Base-by-base conservation (phyloP, 2,329 filamentous ascomycete genomes). In the Neofusicoccum laricinum region DNA sequence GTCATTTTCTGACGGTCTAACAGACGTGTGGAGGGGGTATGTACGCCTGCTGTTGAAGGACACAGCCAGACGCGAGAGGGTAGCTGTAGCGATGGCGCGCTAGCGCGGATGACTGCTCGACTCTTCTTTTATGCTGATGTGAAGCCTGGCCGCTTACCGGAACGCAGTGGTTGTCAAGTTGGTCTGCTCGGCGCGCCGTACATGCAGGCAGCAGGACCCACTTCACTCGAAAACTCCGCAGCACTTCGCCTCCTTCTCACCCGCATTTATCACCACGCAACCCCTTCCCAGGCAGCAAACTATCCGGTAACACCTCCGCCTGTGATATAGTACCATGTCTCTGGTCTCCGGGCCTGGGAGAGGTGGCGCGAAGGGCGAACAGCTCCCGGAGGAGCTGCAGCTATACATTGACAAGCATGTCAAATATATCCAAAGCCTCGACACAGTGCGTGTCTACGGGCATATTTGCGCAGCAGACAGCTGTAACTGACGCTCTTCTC, bases 391-490 rank as follows among this genome's bases (percentile, higher is more conserved):
- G 64, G 80, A 84, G 68, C 78, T 84, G 67, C 77, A 80, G 55
- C 80, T 89, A 64, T 82, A 80, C 66, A 77, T 83, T 59, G 81
- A 87, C 68, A 87, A 86, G 75, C 95, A 99, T 77, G 92, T 98
- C 71, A 87, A 88, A 75, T 99, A 98, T 77, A 92, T 99, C 70
- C 92, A 96, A 79, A 92, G 90, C 73, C 85, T 99, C 70, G 93
- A 99, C 78, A 93, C 90, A 69, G 88, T 90, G 83, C 79, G 86
- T 84, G 63, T 66, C 62, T 67, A 64, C 63, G 40, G 55, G 55
- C 55, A 32, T 25, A 59, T 46, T 36, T 21, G 14, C 21, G 45
- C 63, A 38, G 55, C 57, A 36, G 49, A 53, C 43, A 53, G 57
- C 66, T 64, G 65, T 55, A 65, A 55, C 58, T 63, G 41, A 63